Evolutionary conservation across 805 yeast genomes (phyloP).

Genomic region (Yarrowia sp.): DNA sequence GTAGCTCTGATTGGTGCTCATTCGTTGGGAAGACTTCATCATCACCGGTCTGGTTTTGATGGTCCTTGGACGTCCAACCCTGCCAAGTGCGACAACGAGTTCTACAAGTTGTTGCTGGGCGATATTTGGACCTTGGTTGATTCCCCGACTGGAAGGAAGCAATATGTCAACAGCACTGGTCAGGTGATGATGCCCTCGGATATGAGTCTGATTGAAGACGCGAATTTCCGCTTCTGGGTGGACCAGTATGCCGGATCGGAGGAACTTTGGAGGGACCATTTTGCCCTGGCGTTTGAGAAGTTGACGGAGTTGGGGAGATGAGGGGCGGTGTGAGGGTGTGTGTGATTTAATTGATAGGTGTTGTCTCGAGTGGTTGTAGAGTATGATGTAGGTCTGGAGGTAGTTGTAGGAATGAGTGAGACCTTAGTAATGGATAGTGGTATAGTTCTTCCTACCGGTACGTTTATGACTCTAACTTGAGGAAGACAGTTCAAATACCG

Average conservation of each 20-base stretch:
- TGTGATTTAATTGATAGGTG: too few relatives aligned
- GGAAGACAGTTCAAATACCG: too few relatives aligned
- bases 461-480: too few relatives aligned
- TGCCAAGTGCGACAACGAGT: conserved; percentile 74
- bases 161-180: conserved; percentile 60
- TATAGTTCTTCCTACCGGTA: too few relatives aligned
- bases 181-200: conserved; percentile 91
- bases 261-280: conserved; percentile 65
- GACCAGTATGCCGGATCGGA: conserved; percentile 71
- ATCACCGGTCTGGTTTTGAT: conserved; percentile 74
- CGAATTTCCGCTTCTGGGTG: conserved; percentile 66
- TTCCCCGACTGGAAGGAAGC: conserved; percentile 51
- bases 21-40: conserved; percentile 67
- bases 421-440: too few relatives aligned
- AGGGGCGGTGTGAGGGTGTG: not conserved
- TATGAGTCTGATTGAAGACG: conserved; percentile 68
- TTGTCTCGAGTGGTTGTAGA: too few relatives aligned
- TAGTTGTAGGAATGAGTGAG: too few relatives aligned
- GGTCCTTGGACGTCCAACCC: conserved; percentile 92
- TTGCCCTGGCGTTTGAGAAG: conserved; percentile 70
- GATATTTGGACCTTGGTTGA: conserved; percentile 61
- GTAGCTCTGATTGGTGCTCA: conserved; percentile 69
- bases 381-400: too few relatives aligned
- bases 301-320: conserved; percentile 70
- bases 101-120: conserved; percentile 61